Evolutionary conservation across 257 asterid species (phyloP).

Genomic region (Solanum chiquidenum): DNA sequence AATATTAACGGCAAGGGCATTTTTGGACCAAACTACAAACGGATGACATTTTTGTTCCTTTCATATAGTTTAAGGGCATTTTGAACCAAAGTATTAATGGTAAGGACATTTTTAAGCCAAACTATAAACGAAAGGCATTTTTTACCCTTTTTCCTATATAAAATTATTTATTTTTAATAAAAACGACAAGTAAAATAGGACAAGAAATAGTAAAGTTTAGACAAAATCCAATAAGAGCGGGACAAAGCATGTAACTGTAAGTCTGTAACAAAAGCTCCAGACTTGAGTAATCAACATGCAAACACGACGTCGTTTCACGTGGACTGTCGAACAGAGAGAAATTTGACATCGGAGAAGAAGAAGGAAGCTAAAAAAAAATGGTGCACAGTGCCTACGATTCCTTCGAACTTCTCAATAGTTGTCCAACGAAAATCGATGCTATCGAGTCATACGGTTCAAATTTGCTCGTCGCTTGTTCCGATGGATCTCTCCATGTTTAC

Average conservation of each 20-base stretch:
- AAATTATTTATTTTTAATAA: no score
- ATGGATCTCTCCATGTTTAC: slow-evolving; percentile 83
- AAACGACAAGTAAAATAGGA: neutral
- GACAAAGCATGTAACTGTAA: neutral
- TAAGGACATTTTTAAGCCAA: no score
- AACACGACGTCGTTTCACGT: neutral
- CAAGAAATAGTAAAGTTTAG: neutral
- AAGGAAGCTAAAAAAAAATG: slow-evolving; percentile 21
- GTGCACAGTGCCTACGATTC: slow-evolving; percentile 97
- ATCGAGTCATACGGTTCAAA: slow-evolving; percentile 66
- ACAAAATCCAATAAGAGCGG: neutral
- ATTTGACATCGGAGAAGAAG: neutral
- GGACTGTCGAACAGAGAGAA: neutral
- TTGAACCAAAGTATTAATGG: no score
- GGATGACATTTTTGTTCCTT: no score
- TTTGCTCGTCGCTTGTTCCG: slow-evolving; percentile 77
- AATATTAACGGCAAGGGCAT: no score
- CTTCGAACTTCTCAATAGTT: slow-evolving; percentile 41
- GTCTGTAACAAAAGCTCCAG: neutral
- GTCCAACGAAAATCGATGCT: slow-evolving; percentile 68
- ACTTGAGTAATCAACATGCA: neutral
- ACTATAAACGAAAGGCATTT: no score
- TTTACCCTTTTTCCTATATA: no score
- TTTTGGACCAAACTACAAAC: no score
- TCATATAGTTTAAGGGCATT: no score